Conservation (phyloP, 106 monocot genomes). For the Iris macrosiphon region DNA sequence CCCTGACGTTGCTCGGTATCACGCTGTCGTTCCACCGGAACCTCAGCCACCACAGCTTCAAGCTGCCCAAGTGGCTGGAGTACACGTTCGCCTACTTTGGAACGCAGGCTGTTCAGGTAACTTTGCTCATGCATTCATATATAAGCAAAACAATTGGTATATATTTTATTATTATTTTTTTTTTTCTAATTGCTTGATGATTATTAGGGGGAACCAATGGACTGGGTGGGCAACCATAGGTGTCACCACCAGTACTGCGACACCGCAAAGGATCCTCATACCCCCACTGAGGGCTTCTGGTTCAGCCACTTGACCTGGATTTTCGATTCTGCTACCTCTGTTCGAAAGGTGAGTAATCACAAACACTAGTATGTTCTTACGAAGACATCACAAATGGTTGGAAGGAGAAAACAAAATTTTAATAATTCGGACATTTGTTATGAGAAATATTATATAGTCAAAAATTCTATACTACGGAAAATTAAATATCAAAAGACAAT, state of each 20-base stretch:
- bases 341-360: not conserved
- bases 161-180: no score
- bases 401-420: no score
- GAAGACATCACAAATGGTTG: no score
- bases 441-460: no score
- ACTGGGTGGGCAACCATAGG: slow-evolving; percentile 4
- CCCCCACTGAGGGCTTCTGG: slow-evolving; percentile 1
- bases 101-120: not conserved
- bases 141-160: no score
- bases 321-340: not conserved
- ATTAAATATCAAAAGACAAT: no score
- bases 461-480: no score
- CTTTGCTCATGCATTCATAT: no score
- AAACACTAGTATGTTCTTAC: no score
- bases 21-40: slow-evolving; percentile 3
- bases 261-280: not conserved
- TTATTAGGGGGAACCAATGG: not conserved
- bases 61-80: not conserved
- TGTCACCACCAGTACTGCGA: slow-evolving; percentile 5
- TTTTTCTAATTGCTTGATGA: no score
- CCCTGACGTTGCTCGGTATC: not conserved
- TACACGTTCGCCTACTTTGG: not conserved
- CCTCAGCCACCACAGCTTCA: not conserved
- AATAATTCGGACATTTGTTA: no score
- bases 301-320: slow-evolving; percentile 2